Percentiles rank a stretch among this genome's conserved stretches.
Evolutionary conservation across 257 asterid genomes (phyloP).

Genomic region (Ocimum tenuiflorum): DNA sequence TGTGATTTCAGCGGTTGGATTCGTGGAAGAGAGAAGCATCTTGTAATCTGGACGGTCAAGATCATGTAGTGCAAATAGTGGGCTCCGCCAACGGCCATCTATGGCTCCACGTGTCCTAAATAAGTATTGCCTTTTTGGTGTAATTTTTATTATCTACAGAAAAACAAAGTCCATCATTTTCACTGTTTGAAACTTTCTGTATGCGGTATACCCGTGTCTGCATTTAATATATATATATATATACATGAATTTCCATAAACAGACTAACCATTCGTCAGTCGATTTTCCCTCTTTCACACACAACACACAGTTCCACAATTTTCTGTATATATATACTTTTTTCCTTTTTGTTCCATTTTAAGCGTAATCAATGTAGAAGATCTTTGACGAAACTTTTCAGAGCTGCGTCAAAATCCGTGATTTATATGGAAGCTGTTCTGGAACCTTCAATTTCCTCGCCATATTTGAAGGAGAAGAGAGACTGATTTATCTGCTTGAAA

Average conservation of each 20-base stretch:
- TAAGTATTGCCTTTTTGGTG: no score
- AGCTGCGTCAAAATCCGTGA: constrained; percentile 18
- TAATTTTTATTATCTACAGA: not conserved
- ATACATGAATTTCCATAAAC: constrained; percentile 9
- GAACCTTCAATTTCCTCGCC: constrained; percentile 15
- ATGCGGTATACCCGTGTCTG: not conserved
- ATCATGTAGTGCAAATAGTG: not conserved
- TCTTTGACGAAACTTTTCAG: constrained; percentile 9
- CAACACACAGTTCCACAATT: constrained; percentile 12
- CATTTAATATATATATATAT: not conserved
- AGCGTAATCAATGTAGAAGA: constrained; percentile 9
- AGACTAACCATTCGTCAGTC: constrained; percentile 11
- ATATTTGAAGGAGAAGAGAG: not conserved
- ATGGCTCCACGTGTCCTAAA: constrained; percentile 9
- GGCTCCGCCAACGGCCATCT: not conserved
- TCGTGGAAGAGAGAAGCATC: not conserved
- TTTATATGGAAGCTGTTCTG: not conserved
- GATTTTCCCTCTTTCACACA: constrained; percentile 25
- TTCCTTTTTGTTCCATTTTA: not conserved
- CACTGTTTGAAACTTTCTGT: constrained; percentile 6
- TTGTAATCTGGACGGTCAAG: not conserved
- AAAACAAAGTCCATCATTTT: constrained; percentile 19
- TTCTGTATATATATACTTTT: constrained; percentile 1
- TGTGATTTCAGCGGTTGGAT: not conserved
- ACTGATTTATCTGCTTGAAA: not conserved